A percentile compares a stretch with the other conserved stretches of the same genome.
These are phyloP conservation scores for Picea abies DNA, from an alignment of 83 land plant genomes.

Conservation along the genomic window DNA sequence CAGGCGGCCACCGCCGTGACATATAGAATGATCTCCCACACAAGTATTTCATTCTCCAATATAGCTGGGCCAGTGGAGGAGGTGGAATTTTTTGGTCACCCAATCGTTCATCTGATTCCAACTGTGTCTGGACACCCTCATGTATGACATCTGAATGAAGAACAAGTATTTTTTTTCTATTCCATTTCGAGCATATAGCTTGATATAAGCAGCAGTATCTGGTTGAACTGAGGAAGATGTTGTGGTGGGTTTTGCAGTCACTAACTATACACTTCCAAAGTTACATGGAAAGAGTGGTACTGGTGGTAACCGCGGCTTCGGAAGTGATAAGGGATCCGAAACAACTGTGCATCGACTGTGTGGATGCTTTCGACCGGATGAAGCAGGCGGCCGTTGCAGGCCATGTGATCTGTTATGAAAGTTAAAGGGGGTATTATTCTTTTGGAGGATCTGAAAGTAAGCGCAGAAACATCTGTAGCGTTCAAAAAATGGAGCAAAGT, in stretches of 20 bases:
- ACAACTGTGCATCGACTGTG: slow-evolving; percentile 21
- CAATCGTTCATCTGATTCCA: slow-evolving; percentile 52
- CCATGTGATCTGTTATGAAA: too few relatives aligned
- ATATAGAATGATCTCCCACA: slow-evolving; percentile 29
- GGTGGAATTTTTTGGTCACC: slow-evolving; percentile 52
- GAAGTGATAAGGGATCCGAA: slow-evolving; percentile 29
- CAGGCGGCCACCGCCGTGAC: slow-evolving; percentile 36
- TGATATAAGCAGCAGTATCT: too few relatives aligned
- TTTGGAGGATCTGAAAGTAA: too few relatives aligned
- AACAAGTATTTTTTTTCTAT: not conserved
- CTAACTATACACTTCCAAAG: slow-evolving; percentile 36
- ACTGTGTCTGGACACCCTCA: slow-evolving; percentile 63
- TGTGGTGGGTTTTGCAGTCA: slow-evolving; percentile 18
- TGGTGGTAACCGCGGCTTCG: slow-evolving; percentile 26
- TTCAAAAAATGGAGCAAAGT: too few relatives aligned
- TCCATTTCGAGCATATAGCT: not conserved
- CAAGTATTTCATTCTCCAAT: slow-evolving; percentile 65
- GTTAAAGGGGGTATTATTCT: too few relatives aligned
- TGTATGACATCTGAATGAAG: slow-evolving; percentile 21
- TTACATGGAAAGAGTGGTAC: slow-evolving; percentile 23
- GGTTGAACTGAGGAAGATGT: too few relatives aligned
- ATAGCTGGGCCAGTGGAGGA: slow-evolving; percentile 66
- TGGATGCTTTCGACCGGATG: slow-evolving; percentile 24
- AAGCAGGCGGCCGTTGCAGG: slow-evolving; percentile 4
- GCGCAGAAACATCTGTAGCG: too few relatives aligned